Conservation (phyloP, 768 basidiomycete species). For the Boletellus ananiceps region DNA sequence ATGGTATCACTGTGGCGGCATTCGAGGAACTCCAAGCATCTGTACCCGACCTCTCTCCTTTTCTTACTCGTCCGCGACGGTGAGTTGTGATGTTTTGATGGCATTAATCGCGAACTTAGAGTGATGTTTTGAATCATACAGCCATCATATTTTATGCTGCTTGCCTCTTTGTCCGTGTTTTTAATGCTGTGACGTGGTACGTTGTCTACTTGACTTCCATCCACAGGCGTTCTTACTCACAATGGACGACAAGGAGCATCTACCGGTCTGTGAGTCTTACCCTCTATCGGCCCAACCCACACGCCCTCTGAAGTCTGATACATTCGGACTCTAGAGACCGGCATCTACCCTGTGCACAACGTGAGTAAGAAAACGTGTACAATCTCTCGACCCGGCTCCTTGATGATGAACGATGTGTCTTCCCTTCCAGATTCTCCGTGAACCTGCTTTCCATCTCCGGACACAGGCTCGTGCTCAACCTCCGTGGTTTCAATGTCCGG, state of each 20-base stretch:
- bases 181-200: constrained; percentile 2
- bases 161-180: neutral
- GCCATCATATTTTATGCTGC: constrained; percentile 4
- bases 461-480: constrained; percentile 20
- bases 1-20: constrained; percentile 6
- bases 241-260: neutral
- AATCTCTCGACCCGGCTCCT: neutral
- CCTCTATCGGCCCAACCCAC: neutral
- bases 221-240: neutral
- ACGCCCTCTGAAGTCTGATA: too few relatives aligned
- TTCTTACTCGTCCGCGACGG: constrained; percentile 12
- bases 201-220: neutral
- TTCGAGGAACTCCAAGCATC: neutral
- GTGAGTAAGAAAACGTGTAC: neutral
- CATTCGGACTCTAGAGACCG: neutral
- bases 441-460: constrained; percentile 17
- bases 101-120: neutral
- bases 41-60: constrained; percentile 10
- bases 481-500: neutral
- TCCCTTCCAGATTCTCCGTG: constrained; percentile 5
- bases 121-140: neutral
- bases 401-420: neutral
- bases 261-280: neutral
- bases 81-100: neutral
- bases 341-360: neutral